These are phyloP conservation scores for Lentinula boryana DNA, from an alignment of 768 basidiomycete species.

Conservation along the genomic window DNA sequence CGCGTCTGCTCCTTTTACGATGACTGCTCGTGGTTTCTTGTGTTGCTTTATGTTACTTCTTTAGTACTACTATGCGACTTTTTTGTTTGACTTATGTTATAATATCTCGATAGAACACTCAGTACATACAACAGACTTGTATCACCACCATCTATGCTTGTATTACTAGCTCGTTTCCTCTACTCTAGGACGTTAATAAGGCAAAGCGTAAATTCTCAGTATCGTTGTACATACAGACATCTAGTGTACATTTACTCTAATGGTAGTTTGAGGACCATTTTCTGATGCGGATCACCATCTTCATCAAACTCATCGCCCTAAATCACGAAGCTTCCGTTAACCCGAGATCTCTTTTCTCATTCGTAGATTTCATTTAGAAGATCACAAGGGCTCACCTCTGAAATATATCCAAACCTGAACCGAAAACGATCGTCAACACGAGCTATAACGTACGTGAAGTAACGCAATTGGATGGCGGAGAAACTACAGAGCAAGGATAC, in stretches of 20 bases:
- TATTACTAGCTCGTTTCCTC: not conserved
- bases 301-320: constrained; percentile 70
- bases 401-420: constrained; percentile 60
- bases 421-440: constrained; percentile 9
- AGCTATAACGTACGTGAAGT: not conserved
- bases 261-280: constrained; percentile 61
- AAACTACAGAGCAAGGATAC: constrained; percentile 4
- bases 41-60: not conserved
- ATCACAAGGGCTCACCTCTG: constrained; percentile 43
- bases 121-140: constrained; percentile 2
- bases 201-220: not conserved
- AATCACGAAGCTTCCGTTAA: constrained; percentile 2
- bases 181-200: not conserved
- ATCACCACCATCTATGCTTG: constrained; percentile 4
- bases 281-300: constrained; percentile 83
- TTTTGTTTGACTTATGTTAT: not conserved
- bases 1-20: not conserved
- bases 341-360: constrained; percentile 2
- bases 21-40: not conserved
- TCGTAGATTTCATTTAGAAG: constrained; percentile 2
- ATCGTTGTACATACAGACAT: not conserved
- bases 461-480: constrained; percentile 11
- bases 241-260: not conserved
- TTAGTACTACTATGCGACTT: not conserved
- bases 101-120: not conserved